Conservation (phyloP, 2,329 filamentous ascomycete species). For the Colletotrichum phormii region DNA sequence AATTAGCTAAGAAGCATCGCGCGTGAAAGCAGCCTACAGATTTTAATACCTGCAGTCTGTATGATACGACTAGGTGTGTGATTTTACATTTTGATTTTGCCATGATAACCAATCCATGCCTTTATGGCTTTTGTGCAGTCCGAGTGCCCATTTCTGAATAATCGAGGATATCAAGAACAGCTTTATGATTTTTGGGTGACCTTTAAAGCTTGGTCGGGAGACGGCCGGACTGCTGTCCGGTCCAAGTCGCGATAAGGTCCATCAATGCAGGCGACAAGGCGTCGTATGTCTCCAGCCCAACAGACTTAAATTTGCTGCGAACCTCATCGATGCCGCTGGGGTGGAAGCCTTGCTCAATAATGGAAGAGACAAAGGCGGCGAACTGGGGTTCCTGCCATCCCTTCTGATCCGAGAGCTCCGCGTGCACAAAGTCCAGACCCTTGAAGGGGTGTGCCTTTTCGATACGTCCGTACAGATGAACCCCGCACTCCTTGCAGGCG, state of each 20-base stretch:
- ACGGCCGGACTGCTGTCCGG: conserved; percentile 58
- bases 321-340: conserved; percentile 67
- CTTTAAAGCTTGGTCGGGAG: conserved; percentile 30
- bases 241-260: conserved; percentile 69
- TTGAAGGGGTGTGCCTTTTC: conserved; percentile 74
- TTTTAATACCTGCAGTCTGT: not conserved
- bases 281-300: conserved; percentile 73
- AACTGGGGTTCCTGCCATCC: conserved; percentile 82
- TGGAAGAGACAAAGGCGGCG: conserved; percentile 74
- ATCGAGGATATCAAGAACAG: not conserved
- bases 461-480: conserved; percentile 74
- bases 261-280: conserved; percentile 70
- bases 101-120: not conserved
- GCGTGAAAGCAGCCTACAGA: not conserved
- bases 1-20: not conserved
- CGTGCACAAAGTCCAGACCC: conserved; percentile 77
- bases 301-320: conserved; percentile 60
- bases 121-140: not conserved
- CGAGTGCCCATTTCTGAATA: not conserved
- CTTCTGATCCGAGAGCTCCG: conserved; percentile 67
- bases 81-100: not conserved
- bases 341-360: conserved; percentile 75
- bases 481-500: conserved; percentile 70
- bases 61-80: not conserved
- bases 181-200: not conserved